Evolutionary conservation across 75 land plant genomes (phyloP), one percentile per base, ranked within the genome.

Genomic region (Sequoiadendron giganteum): DNA sequence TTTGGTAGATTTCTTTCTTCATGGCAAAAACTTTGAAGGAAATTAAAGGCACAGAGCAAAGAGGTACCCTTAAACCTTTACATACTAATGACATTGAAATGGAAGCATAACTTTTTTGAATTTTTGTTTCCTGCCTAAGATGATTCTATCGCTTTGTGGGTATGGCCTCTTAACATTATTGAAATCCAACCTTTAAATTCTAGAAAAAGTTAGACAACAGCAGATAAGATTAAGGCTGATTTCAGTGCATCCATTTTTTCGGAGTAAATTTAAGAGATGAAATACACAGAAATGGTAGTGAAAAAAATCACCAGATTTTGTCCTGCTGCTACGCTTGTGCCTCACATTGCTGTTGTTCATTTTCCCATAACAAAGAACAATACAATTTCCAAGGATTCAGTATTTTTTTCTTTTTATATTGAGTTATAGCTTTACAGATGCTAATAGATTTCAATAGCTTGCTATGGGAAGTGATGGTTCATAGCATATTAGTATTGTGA

Each of bases 111-210:
- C 10, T 96, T 75, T 75, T 96, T 96, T 92, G 99, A 97, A 86
- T 97, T 97, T 89, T 90, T 97, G 52, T 98, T 95, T 90, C 97
- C 99, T 0, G 95, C 99, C 1, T 98, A 98, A 80, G 99, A 98
- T 91, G 98, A 98, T 10, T 98, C 99, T 3, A 96, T 98, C 0
- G 94, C 98, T 8, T 96, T 97, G 30, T 90, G 96, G 39, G 90
- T 94, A 5, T 98, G 99, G 99, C 94, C 97, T 4, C 88, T 94
- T 8, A 78, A 36, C 94, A 15, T 88, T 95, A 15, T 93, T 95
- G 21, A 97, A 98, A 43, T 88, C 96, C 0, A 92, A 98, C 85
- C 99, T 96, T 3, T 93, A 94, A 7, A 93, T 98, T 3, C 92
- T 98, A n/a, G 88, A 76, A 40, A 87, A 88, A n/a, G 94, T 98